Evolutionary conservation across 345 rosid species (phyloP).

Genomic region (Syzygium aromaticum): DNA sequence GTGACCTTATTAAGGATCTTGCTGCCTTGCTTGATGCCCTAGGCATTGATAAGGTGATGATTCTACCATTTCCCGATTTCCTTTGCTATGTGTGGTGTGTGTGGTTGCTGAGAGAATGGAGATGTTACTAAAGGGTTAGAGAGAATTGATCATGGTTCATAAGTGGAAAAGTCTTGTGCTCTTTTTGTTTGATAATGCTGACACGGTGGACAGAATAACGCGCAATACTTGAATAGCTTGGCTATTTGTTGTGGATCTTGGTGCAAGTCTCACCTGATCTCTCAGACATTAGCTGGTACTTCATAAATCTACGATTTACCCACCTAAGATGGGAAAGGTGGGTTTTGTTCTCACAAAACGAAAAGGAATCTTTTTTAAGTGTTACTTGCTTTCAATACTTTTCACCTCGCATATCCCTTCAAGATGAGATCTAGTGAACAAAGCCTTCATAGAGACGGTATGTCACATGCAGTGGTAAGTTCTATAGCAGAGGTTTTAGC

Average conservation of each 20-base stretch:
- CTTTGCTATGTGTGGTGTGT: background rate
- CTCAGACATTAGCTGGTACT: background rate
- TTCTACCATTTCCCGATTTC: background rate
- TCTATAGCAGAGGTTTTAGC: background rate
- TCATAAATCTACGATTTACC: background rate
- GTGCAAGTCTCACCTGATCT: background rate
- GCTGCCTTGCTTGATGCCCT: conserved; percentile 31
- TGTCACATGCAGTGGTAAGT: background rate
- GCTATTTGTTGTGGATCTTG: background rate
- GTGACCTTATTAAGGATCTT: conserved; percentile 24
- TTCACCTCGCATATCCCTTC: background rate
- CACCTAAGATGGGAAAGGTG: background rate
- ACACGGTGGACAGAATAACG: background rate
- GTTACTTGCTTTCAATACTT: background rate
- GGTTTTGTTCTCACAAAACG: background rate
- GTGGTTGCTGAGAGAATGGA: background rate
- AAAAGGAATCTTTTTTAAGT: background rate
- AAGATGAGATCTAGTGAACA: background rate
- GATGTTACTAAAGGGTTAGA: background rate
- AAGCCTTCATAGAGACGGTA: background rate
- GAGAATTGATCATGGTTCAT: background rate
- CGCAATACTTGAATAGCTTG: background rate
- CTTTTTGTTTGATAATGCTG: background rate
- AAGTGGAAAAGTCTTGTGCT: background rate
- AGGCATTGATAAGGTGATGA: conserved; percentile 22